Evolutionary conservation across 352 stramenopile genomes (phyloP).

Genomic region (Aphanomyces astaci): DNA sequence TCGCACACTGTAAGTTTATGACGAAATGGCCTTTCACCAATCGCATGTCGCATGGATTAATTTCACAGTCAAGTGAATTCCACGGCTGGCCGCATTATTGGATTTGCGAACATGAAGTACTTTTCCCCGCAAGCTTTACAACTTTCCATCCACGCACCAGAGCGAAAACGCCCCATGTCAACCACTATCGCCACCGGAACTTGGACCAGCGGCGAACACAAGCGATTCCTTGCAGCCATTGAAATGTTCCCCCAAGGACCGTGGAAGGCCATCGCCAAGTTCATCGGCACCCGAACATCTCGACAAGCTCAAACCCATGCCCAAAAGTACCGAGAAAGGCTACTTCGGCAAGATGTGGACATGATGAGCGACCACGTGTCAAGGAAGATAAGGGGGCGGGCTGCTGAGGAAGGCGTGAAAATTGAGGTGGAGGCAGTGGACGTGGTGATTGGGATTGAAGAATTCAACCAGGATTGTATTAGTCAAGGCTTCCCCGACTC

Average conservation of each 20-base stretch:
- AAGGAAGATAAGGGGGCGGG: too few species aligned
- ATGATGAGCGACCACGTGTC: slow-evolving; percentile 5
- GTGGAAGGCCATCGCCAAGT: slow-evolving; percentile 15
- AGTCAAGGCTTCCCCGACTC: too few species aligned
- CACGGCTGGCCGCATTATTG: too few species aligned
- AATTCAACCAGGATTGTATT: too few species aligned
- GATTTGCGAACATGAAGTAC: too few species aligned
- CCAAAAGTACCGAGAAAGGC: slow-evolving; percentile 21
- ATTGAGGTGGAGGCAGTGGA: too few species aligned
- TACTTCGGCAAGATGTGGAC: slow-evolving; percentile 1
- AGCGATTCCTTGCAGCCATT: slow-evolving; percentile 11
- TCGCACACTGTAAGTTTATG: too few species aligned
- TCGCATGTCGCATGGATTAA: too few species aligned
- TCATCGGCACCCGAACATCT: slow-evolving; percentile 14
- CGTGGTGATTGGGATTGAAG: too few species aligned
- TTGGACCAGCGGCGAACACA: slow-evolving; percentile 10
- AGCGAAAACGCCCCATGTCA: neutral
- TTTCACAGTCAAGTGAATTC: too few species aligned
- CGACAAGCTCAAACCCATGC: slow-evolving; percentile 12
- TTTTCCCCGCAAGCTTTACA: neutral
- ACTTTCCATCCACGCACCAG: neutral
- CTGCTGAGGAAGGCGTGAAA: neutral
- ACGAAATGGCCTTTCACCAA: too few species aligned
- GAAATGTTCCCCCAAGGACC: slow-evolving; percentile 14
- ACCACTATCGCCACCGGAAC: neutral